Conservation (phyloP, 2,329 filamentous ascomycete genomes). For the Fusarium decemcellulare region DNA sequence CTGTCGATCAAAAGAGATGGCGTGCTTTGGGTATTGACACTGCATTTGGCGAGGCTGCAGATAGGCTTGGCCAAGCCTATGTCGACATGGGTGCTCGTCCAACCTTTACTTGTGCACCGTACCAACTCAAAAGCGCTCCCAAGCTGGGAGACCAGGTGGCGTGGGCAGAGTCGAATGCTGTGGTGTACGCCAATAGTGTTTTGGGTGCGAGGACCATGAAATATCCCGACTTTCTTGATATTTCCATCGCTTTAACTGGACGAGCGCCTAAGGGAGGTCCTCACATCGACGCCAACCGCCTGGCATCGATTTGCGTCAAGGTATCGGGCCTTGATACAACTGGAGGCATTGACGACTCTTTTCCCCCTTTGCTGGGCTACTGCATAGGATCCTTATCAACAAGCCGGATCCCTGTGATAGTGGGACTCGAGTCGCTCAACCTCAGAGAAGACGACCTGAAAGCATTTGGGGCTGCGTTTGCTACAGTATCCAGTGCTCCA, state of each 20-base stretch:
- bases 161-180: conserved; percentile 62
- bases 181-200: conserved; percentile 62
- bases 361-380: background rate
- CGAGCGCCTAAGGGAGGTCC: conserved; percentile 63
- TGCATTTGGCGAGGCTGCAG: conserved; percentile 48
- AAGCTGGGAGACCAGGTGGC: conserved; percentile 55
- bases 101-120: conserved; percentile 62
- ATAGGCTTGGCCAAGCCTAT: conserved; percentile 54
- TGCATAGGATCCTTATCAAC: background rate
- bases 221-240: conserved; percentile 61
- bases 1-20: conserved; percentile 59
- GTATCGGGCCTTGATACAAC: background rate
- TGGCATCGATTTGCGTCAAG: conserved; percentile 2
- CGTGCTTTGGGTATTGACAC: conserved; percentile 52
- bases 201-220: conserved; percentile 60
- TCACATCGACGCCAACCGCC: conserved; percentile 58
- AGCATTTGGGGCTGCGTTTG: conserved; percentile 61
- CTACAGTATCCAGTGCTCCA: conserved; percentile 56
- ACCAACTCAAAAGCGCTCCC: conserved; percentile 51
- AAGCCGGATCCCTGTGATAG: background rate
- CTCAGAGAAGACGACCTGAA: conserved; percentile 54
- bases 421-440: conserved; percentile 34
- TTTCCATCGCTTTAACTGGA: conserved; percentile 59
- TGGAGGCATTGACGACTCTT: background rate
- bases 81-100: conserved; percentile 56